Evolutionary conservation across 2,329 filamentous ascomycete genomes (phyloP), one percentile per base, ranked within the genome.

Genomic region (Diplodia intermedia): DNA sequence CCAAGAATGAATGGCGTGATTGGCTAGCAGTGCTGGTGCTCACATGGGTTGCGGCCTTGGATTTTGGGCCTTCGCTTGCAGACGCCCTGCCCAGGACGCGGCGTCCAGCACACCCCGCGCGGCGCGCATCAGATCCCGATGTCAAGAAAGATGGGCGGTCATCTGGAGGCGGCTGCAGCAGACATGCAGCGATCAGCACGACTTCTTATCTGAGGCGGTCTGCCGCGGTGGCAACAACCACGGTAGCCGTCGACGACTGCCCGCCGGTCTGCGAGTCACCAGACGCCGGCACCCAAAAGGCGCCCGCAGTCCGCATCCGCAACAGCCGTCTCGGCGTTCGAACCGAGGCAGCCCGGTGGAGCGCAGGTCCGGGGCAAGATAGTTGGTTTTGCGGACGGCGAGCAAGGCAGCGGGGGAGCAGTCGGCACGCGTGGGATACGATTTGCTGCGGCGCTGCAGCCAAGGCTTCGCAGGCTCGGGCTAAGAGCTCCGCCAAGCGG

Each of bases 121-220:
- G 18, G 40, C 33, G 43, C 57, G n/a, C 57, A 49, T 62, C 57
- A 50, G 43, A 62, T 31, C 38, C 57, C 57, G 57, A 20, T 33
- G 29, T 50, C 8, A n/a, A 49, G 38, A 15, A 43, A 62, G 57
- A 62, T 62, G n/a, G 57, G 40, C 57, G 57, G 57, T 62, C 57
- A 62, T 62, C 57, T n/a, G 56, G 38, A 60, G 26, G 26, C 26
- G 26, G 26, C 26, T 26, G 26, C 26, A 40, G 56, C 55, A 31
- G 23, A 33, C 33, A n/a, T 47, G 26, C 56, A 60, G 56, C 56
- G 56, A 60, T 60, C 56, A 47, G 56, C 56, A 12, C 6, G 18
- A 18, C 40, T 43, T 50, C 43, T 62, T 63, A 63, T 63, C 60
- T 52, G 60, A 52, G 47, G 60, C 60, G 60, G 60, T 63, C 60